phyloP scores from a whole-genome alignment of 2,329 filamentous ascomycete genomes.

The Ascocoryne sarcoides region DNA sequence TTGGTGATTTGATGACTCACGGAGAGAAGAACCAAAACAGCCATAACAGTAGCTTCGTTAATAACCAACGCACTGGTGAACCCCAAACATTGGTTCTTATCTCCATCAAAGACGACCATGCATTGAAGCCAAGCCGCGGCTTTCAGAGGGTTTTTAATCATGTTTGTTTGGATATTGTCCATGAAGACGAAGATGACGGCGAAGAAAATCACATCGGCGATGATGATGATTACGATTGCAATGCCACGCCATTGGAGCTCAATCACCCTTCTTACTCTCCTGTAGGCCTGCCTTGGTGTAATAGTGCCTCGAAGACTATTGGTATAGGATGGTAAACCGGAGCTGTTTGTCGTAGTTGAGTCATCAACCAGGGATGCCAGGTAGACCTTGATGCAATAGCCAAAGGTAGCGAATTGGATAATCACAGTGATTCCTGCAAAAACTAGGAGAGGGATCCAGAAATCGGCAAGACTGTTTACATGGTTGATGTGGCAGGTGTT shows the following conservation, averaged over 20 bases:
- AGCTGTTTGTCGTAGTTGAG: conserved; percentile 60
- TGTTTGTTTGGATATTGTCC: conserved; percentile 48
- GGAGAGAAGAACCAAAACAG: conserved; percentile 73
- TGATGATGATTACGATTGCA: conserved; percentile 78
- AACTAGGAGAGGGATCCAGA: conserved; percentile 82
- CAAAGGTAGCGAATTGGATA: conserved; percentile 76
- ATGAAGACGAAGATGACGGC: conserved; percentile 83
- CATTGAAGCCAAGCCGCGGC: conserved; percentile 63
- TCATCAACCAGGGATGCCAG: conserved; percentile 72
- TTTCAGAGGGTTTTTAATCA: conserved; percentile 31
- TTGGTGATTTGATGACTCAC: conserved; percentile 39
- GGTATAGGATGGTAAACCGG: conserved; percentile 64
- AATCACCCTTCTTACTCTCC: conserved; percentile 76
- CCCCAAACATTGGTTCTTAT: conserved; percentile 59
- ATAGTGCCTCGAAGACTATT: conserved; percentile 60
- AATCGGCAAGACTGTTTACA: conserved; percentile 67
- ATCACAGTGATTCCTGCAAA: conserved; percentile 70
- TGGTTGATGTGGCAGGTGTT: conserved; percentile 90
- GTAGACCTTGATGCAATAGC: conserved; percentile 93
- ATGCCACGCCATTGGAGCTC: conserved; percentile 93
- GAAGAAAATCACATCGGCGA: conserved; percentile 90
- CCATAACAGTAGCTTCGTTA: conserved; percentile 66
- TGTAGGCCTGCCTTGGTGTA: conserved; percentile 79
- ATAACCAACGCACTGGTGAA: conserved; percentile 56
- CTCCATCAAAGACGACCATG: conserved; percentile 45